Evolutionary conservation across 2,329 filamentous ascomycete genomes (phyloP), one percentile per base, ranked within the genome.

Genomic region (Calonectria fujianensis): DNA sequence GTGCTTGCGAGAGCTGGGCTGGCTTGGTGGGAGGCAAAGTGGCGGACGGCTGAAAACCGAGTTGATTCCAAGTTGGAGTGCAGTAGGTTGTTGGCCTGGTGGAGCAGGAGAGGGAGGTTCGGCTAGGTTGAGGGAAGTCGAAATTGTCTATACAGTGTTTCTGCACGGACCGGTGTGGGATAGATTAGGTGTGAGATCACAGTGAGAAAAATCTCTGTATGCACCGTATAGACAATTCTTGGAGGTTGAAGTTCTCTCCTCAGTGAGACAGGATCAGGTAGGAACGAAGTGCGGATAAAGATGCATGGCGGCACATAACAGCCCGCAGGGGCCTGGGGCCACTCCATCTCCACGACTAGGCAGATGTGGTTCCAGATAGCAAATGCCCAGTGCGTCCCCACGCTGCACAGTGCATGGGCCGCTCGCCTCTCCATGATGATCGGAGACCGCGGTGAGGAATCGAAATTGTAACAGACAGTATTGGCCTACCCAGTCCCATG

Each of bases 201-300:
- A 74, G 80, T 81, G 64, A 16, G 51, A 74, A 41, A 70, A 74
- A 57, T 67, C 69, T 73, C 73, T 31, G 57, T 74, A 79, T 76
- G 78, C 80, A 81, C 80, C 76, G 80, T 81, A 81, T 81, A 81
- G 80, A 77, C 79, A 80, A 76, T 75, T 81, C 70, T 79, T 79
- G 75, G 77, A 78, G 80, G 78, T 81, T 80, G 77, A 69, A 65
- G 72, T 50, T 77, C 73, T 75, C 69, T 73, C 73, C 65, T 27
- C 74, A 75, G 74, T 35, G 67, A 66, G 66, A 73, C 39, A 57
- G 59, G 52, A 70, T 71, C 70, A 74, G 73, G 74, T 50, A 41
- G 61, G 41, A 65, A 24, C 41, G 69, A 80, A 57, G 76, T 78
- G 77, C 72, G 76, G 76, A 78, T 79, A 80, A 80, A 76, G 79